A percentile compares a stretch with the other conserved stretches of the same genome.
Conservation (phyloP, 352 stramenopile genomes). For the Pythium sp. region DNA sequence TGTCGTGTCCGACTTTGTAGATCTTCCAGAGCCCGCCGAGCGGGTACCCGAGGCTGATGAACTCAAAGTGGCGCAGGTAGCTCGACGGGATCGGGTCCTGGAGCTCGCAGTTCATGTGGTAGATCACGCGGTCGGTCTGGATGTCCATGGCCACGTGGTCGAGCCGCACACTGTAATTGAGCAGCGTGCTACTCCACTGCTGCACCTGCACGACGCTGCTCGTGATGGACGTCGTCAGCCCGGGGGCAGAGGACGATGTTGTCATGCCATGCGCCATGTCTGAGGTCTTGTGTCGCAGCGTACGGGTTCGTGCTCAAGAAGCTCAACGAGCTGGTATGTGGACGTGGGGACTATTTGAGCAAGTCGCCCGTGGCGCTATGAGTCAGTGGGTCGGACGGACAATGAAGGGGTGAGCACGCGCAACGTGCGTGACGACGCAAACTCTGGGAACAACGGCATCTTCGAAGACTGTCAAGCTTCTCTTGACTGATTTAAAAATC, state of each 20-base stretch:
- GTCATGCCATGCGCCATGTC: not conserved
- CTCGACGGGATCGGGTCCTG: constrained; percentile 30
- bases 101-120: constrained; percentile 45
- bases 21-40: constrained; percentile 61
- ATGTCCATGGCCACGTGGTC: constrained; percentile 52
- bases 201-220: constrained; percentile 26
- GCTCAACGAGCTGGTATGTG: not conserved
- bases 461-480: too few relatives aligned
- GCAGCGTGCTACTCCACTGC: constrained; percentile 41
- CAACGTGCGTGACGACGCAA: too few relatives aligned
- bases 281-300: constrained; percentile 1
- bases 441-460: too few relatives aligned
- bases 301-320: not conserved
- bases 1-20: constrained; percentile 26
- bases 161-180: constrained; percentile 35
- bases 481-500: too few relatives aligned
- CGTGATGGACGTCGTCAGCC: not conserved
- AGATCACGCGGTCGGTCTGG: constrained; percentile 42
- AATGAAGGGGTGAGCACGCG: too few relatives aligned
- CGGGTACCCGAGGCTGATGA: constrained; percentile 46
- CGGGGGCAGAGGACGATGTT: not conserved
- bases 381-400: too few relatives aligned
- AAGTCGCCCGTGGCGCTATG: too few relatives aligned
- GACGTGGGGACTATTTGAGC: too few relatives aligned
- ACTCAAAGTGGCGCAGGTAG: constrained; percentile 35